phyloP scores from a whole-genome alignment of 2,329 filamentous ascomycete species.

The Raffaelea deltoideospora region DNA sequence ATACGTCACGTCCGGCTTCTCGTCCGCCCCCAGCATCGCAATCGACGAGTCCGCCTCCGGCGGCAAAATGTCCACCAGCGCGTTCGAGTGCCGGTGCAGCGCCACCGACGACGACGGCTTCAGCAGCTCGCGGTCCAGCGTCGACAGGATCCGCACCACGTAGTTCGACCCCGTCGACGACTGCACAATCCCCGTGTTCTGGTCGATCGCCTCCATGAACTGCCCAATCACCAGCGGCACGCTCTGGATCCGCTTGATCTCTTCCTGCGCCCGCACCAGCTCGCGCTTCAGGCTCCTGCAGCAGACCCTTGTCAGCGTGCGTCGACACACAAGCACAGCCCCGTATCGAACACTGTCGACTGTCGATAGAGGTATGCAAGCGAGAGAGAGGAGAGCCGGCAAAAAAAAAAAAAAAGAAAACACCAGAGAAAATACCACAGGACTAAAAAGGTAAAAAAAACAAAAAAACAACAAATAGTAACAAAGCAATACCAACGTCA shows the following conservation, averaged over 20 bases:
- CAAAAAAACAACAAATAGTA: not conserved
- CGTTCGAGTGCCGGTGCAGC: conserved; percentile 95
- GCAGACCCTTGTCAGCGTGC: too few species aligned
- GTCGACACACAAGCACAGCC: not conserved
- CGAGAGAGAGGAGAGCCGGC: not conserved
- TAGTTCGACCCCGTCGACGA: conserved; percentile 98
- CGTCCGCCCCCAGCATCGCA: conserved; percentile 88
- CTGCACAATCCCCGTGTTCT: conserved; percentile 98
- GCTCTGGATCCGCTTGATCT: conserved; percentile 99
- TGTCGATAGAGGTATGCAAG: not conserved
- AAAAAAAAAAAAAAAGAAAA: not conserved
- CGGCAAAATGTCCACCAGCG: conserved; percentile 95
- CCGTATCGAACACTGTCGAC: too few species aligned
- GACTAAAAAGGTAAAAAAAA: not conserved
- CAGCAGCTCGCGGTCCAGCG: conserved; percentile 91
- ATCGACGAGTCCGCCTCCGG: conserved; percentile 98
- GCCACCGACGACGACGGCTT: conserved; percentile 97
- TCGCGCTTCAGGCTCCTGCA: conserved; percentile 92
- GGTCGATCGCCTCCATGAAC: conserved; percentile 99
- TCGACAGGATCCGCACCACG: conserved; percentile 94
- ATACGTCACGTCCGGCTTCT: conserved; percentile 97
- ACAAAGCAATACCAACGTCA: not conserved
- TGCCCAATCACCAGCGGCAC: conserved; percentile 96
- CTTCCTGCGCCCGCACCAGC: conserved; percentile 91
- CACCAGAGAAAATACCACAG: not conserved